Conservation (phyloP, 1,139 yeast species). For the Pichia inconspicua region DNA sequence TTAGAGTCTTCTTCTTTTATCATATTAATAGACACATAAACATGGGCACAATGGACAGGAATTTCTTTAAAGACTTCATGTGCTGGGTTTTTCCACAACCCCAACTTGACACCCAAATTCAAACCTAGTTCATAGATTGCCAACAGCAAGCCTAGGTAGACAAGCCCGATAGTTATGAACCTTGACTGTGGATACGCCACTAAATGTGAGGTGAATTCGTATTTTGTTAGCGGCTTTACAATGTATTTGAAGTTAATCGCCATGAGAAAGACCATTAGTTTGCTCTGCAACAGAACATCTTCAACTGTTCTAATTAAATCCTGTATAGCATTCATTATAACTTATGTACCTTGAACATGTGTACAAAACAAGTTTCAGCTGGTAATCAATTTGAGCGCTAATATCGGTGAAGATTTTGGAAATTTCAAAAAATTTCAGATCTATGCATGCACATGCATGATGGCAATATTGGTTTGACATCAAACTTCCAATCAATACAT, state of each 20-base stretch:
- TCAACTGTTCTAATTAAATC: neutral
- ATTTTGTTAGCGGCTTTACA: slow-evolving; percentile 10
- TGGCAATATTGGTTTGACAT: no score
- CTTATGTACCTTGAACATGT: no score
- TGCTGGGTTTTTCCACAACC: slow-evolving; percentile 54
- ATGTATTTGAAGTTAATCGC: slow-evolving; percentile 13
- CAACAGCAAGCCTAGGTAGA: slow-evolving; percentile 32
- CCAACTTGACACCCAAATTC: slow-evolving; percentile 42
- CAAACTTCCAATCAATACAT: no score
- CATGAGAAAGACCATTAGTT: slow-evolving; percentile 1
- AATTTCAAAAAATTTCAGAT: no score
- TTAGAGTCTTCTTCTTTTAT: slow-evolving; percentile 24
- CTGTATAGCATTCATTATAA: neutral
- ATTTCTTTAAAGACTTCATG: slow-evolving; percentile 59
- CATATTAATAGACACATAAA: slow-evolving; percentile 46
- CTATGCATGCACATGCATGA: no score
- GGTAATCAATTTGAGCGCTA: neutral
- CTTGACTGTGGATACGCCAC: slow-evolving; percentile 19
- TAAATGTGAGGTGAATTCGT: slow-evolving; percentile 20
- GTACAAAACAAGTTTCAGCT: no score
- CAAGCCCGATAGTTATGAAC: slow-evolving; percentile 36
- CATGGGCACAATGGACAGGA: slow-evolving; percentile 74
- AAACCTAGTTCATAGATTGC: slow-evolving; percentile 38
- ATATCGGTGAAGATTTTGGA: neutral
- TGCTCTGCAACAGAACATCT: neutral